phyloP scores from a whole-genome alignment of 2,329 filamentous ascomycete species.

The Talaromyces albobiverticillius region DNA sequence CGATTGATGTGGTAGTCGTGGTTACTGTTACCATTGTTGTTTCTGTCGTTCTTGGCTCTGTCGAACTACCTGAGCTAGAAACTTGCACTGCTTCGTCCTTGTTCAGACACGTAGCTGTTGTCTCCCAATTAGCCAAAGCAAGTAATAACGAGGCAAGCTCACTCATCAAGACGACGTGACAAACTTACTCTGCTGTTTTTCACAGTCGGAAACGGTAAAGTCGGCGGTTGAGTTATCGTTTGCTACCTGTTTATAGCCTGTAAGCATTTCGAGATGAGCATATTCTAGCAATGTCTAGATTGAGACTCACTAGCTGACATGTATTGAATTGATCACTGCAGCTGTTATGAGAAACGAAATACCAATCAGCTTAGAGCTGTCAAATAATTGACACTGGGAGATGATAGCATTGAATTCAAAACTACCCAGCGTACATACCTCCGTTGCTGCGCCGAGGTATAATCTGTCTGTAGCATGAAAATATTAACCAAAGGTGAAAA shows the following conservation, averaged over 20 bases:
- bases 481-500: background rate
- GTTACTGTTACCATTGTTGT: background rate
- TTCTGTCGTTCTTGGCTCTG: background rate
- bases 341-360: conserved; percentile 12
- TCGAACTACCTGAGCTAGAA: background rate
- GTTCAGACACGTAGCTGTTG: background rate
- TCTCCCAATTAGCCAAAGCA: background rate
- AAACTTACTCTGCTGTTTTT: conserved; percentile 10
- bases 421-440: conserved; percentile 17
- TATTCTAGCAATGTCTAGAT: background rate
- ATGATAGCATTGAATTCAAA: no score
- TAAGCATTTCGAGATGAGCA: background rate
- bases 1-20: background rate
- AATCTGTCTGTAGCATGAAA: conserved; percentile 16
- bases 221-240: background rate
- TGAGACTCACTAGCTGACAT: conserved; percentile 19
- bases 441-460: conserved; percentile 19
- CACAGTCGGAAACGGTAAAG: conserved; percentile 8
- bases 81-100: background rate
- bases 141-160: background rate
- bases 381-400: background rate
- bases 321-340: conserved; percentile 22
- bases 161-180: no score
- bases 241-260: background rate
- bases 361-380: background rate